A percentile compares a stretch with the other conserved stretches of the same genome.
Conservation (phyloP, 768 basidiomycete genomes). For the Neoboletus magnificus region DNA sequence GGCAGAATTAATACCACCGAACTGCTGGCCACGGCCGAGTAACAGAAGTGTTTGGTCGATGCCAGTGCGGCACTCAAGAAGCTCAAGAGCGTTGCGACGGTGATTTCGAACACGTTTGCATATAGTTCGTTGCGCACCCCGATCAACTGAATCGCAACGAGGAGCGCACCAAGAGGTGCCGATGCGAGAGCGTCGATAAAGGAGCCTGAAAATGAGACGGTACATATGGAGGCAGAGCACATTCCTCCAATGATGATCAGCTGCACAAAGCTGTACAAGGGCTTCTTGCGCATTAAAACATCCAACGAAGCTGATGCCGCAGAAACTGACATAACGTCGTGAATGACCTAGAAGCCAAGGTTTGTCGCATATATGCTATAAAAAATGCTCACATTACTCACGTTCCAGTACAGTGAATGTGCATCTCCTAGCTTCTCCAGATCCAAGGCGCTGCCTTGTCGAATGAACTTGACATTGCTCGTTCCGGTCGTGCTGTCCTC, state of each 20-base stretch:
- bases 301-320: conserved; percentile 72
- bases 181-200: conserved; percentile 73
- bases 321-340: conserved; percentile 72
- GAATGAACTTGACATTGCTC: conserved; percentile 75
- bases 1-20: conserved; percentile 80
- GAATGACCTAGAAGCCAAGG: conserved; percentile 57
- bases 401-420: conserved; percentile 73
- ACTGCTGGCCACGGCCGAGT: conserved; percentile 73
- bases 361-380: not conserved
- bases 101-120: conserved; percentile 80
- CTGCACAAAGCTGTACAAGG: conserved; percentile 59
- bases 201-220: conserved; percentile 67
- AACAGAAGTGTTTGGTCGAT: conserved; percentile 68
- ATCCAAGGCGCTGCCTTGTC: conserved; percentile 68
- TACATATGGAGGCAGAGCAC: conserved; percentile 73
- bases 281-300: conserved; percentile 62
- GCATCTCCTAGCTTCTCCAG: conserved; percentile 72
- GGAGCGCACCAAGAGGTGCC: conserved; percentile 72
- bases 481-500: conserved; percentile 79
- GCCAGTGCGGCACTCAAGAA: conserved; percentile 77
- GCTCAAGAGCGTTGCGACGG: conserved; percentile 73
- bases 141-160: conserved; percentile 70
- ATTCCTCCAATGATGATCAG: conserved; percentile 70
- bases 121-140: conserved; percentile 76
- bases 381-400: conserved; percentile 22